Evolutionary conservation across 371 early-diverging fungal genomes (phyloP), one percentile per base, ranked within the genome.

Genomic region (Gilbertella persicaria): DNA sequence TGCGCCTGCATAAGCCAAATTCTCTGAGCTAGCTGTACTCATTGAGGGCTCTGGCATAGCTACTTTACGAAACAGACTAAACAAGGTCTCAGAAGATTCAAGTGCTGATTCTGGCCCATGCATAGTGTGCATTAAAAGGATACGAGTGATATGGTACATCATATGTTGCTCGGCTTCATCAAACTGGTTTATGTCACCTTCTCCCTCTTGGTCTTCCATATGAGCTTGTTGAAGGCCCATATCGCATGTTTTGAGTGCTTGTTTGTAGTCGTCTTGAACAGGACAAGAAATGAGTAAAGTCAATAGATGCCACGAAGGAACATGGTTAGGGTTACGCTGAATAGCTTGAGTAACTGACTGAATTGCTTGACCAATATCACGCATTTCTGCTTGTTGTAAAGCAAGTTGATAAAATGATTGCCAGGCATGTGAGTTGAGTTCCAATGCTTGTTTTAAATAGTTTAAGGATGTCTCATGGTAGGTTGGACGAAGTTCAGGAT

Each of bases 261-360:
- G 70, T 9, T 41, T 38, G 41, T 67, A 46, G 33, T 71, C 70
- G 6, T 61, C 57, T 40, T 70, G 75, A 5, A 39, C 47, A 10
- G 75, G 73, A n/a, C 86, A 82, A 3, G 91, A 87, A 14, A 89
- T 69, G 16, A 93, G 64, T 37, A 95, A 75, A 0, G 85, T 89
- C 14, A 97, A 65, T 20, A 97, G 72, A 63, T 97, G 92, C 94
- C 94, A 97, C 1, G 92, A 87, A 5, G 88, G 79, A 25, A 89
- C 70, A 49, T 87, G 78, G 1, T 67, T 53, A 0, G 90, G 64
- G 30, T 92, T 82, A 19, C 82, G 44, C 36, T 71, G 71, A 29
- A 94, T 59, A 1, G 91, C 83, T 30, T 82, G 69, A 42, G 83
- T 87, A 10, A 89, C 70, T 0, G 75, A 60, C 13, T 60, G 57